These are phyloP conservation scores for Trichophyton mentagrophytes DNA, from an alignment of 2,329 filamentous ascomycete genomes.

Conservation along the genomic window DNA sequence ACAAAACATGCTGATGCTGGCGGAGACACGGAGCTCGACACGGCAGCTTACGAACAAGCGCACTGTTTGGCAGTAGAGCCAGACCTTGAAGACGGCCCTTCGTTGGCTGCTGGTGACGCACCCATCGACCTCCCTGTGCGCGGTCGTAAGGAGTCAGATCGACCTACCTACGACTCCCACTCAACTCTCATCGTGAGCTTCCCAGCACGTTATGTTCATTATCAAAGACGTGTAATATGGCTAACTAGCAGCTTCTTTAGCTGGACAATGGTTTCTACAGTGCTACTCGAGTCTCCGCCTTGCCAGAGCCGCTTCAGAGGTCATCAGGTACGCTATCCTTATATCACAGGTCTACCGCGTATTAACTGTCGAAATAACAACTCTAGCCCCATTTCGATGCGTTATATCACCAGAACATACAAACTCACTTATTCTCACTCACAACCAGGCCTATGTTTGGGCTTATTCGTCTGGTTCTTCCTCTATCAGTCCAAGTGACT, in stretches of 20 bases:
- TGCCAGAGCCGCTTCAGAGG: conserved; percentile 64
- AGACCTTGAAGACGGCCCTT: background rate
- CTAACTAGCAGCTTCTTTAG: conserved; percentile 34
- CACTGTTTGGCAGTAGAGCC: conserved; percentile 7
- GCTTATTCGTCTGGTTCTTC: conserved; percentile 50
- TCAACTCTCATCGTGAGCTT: background rate
- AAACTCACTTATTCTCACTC: conserved; percentile 69
- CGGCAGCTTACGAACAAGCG: conserved; percentile 14
- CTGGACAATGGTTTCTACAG: conserved; percentile 74
- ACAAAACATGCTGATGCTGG: conserved; percentile 12
- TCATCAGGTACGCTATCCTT: conserved; percentile 44
- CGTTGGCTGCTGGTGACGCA: background rate
- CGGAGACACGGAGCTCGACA: conserved; percentile 12
- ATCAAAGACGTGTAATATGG: background rate
- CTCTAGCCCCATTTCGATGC: conserved; percentile 51
- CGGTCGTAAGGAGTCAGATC: background rate
- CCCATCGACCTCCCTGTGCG: conserved; percentile 10
- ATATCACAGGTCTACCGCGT: background rate
- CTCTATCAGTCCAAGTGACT: conserved; percentile 20
- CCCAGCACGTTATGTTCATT: background rate
- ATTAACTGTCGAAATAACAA: background rate
- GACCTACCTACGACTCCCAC: background rate
- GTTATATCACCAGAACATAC: conserved; percentile 51
- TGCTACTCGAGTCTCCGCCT: conserved; percentile 69
- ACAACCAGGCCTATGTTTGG: conserved; percentile 78